phyloP scores from a whole-genome alignment of 208 protist species.

The Trypanosoma lewisi region DNA sequence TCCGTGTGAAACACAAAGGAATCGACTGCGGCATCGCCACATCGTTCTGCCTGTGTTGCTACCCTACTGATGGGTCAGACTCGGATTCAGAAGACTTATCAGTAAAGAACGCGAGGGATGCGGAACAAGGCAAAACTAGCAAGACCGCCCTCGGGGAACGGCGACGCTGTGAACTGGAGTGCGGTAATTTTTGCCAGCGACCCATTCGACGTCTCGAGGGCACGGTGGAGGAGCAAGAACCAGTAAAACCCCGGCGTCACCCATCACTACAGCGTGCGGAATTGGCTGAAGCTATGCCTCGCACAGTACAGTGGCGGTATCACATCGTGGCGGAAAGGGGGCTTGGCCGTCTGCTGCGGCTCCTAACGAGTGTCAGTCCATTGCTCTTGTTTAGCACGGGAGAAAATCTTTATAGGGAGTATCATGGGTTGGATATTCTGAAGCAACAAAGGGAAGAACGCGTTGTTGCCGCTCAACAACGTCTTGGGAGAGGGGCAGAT shows the following conservation, averaged over 20 bases:
- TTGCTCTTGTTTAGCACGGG: slow-evolving; percentile 35
- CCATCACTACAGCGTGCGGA: slow-evolving; percentile 14
- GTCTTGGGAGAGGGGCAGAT: slow-evolving; percentile 20
- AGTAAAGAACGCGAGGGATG: neutral
- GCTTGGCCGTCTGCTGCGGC: slow-evolving; percentile 24
- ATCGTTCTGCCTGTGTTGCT: slow-evolving; percentile 13
- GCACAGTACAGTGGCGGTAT: slow-evolving; percentile 18
- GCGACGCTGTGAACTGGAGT: neutral
- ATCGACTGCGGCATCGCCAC: neutral
- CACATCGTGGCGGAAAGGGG: slow-evolving; percentile 26
- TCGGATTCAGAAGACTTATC: slow-evolving; percentile 6
- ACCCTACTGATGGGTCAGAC: neutral
- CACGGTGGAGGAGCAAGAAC: slow-evolving; percentile 12
- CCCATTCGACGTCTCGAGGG: slow-evolving; percentile 22
- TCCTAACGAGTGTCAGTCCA: slow-evolving; percentile 30
- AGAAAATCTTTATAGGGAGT: slow-evolving; percentile 42
- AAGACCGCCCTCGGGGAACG: neutral
- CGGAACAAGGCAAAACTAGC: neutral
- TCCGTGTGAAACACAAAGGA: slow-evolving; percentile 5
- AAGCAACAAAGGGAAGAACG: slow-evolving; percentile 29
- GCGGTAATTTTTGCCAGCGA: slow-evolving; percentile 13
- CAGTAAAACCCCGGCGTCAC: slow-evolving; percentile 22
- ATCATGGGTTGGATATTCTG: slow-evolving; percentile 36
- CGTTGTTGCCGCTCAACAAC: slow-evolving; percentile 14
- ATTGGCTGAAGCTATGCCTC: slow-evolving; percentile 19